Evolutionary conservation across 2,329 filamentous ascomycete species (phyloP).

Genomic region (Curvularia sp.): DNA sequence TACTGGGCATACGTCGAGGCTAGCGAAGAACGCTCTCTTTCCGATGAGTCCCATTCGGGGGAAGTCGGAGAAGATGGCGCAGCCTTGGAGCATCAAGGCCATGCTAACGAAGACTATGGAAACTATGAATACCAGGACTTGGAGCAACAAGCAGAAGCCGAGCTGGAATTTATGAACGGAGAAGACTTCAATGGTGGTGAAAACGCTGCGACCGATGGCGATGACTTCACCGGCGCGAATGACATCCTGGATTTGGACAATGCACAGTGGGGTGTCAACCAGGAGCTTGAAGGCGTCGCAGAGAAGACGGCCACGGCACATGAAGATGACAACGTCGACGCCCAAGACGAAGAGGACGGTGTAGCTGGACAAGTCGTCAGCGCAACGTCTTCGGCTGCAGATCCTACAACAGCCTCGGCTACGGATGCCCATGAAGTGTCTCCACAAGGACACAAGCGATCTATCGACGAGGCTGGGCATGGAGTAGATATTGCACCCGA

Average conservation of each 20-base stretch:
- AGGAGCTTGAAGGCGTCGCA: constrained; percentile 18
- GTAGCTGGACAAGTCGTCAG: constrained; percentile 32
- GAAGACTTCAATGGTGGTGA: constrained; percentile 17
- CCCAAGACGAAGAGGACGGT: constrained; percentile 37
- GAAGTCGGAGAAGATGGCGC: constrained; percentile 22
- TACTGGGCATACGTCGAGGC: constrained; percentile 29
- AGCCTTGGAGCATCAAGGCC: constrained; percentile 25
- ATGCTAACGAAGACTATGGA: constrained; percentile 36
- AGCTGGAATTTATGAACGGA: constrained; percentile 23
- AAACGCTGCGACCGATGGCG: constrained; percentile 17
- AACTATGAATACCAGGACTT: constrained; percentile 29
- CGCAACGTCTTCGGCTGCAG: constrained; percentile 39
- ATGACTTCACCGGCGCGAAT: constrained; percentile 22
- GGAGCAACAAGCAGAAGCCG: constrained; percentile 25
- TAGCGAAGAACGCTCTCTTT: constrained; percentile 21
- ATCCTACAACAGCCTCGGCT: constrained; percentile 36
- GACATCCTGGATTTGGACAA: constrained; percentile 33
- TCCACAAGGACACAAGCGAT: constrained; percentile 45
- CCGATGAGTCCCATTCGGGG: constrained; percentile 24
- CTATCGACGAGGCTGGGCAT: constrained; percentile 44
- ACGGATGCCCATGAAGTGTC: constrained; percentile 33
- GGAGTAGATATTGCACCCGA: constrained; percentile 37
- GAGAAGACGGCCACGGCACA: constrained; percentile 18
- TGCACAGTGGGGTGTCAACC: constrained; percentile 29
- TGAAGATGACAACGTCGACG: constrained; percentile 26